Evolutionary conservation across 2,329 filamentous ascomycete genomes (phyloP), one percentile per base, ranked within the genome.

Genomic region (Claviceps maximensis): DNA sequence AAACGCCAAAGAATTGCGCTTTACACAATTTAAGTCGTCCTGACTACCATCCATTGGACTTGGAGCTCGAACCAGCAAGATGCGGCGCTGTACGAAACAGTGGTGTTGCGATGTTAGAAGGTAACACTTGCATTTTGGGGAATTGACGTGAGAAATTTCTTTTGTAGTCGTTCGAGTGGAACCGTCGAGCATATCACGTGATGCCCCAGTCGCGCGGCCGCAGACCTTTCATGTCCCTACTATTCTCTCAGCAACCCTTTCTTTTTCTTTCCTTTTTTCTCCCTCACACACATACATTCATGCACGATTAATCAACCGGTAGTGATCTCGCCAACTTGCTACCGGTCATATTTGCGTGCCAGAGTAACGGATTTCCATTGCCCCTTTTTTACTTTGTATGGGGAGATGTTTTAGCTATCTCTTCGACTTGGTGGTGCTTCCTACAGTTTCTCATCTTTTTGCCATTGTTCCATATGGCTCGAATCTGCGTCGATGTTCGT

Each of bases 241-340:
- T 12, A 33, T 33, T 10, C 9, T 33, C 31, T 33, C 9, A 12
- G 9, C 8, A 10, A 33, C 31, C 31, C 31, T 33, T 49, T 55
- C 54, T 56, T 55, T 50, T 58, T 57, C 60, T 53, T 55, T 60
- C 52, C 55, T 59, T 59, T 63, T 60, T 60, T 64, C 64, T 63
- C 62, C 47, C 65, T 76, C 68, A 78, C 75, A 77, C 69, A 78
- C 75, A 69, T 58, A 62, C 66, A 65, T 67, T 60, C 58, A 61
- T 53, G 77, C 77, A 79, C 75, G 70, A 78, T 73, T 74, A 80
- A 80, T 80, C 77, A 80, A 80, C 75, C 76, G 74, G 69, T 69
- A 63, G 68, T 63, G 66, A 76, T 61, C 23, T 71, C 67, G 54
- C 65, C 69, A 66, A 78, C 73, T 77, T 69, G 63, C 67, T 71